phyloP scores from a whole-genome alignment of 306 rosid genomes.

The Cicer bijugum region DNA sequence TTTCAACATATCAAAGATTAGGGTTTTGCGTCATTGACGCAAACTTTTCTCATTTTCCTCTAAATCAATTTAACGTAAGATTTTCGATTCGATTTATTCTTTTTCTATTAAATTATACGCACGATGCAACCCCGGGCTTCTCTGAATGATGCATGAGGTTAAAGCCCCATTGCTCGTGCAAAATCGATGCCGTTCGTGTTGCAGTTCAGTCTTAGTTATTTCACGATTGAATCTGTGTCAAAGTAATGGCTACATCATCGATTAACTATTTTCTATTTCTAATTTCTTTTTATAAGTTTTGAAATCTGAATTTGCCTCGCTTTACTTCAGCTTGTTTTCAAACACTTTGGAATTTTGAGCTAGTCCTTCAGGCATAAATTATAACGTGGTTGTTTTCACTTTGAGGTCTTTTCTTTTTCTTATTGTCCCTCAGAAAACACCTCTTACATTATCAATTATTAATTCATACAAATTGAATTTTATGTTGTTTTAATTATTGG shows the following conservation, averaged over 20 bases:
- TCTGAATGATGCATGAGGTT: too few species aligned
- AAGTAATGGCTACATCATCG: conserved; percentile 43
- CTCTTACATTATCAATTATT: conserved; percentile 34
- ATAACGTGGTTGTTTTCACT: conserved; percentile 48
- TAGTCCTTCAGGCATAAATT: conserved; percentile 74
- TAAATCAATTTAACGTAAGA: too few species aligned
- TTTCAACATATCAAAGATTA: too few species aligned
- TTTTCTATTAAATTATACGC: too few species aligned
- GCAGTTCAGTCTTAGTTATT: conserved; percentile 43
- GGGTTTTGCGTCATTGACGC: too few species aligned
- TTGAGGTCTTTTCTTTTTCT: conserved; percentile 37
- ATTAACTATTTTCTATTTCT: background rate
- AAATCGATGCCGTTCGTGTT: conserved; percentile 44
- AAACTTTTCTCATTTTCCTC: too few species aligned
- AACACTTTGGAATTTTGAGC: conserved; percentile 48
- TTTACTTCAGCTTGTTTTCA: conserved; percentile 76
- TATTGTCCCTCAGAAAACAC: conserved; percentile 55
- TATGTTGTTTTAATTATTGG: background rate
- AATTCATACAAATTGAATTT: too few species aligned
- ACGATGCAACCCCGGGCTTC: too few species aligned
- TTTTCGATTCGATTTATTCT: too few species aligned
- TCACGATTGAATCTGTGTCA: conserved; percentile 56
- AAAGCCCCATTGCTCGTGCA: too few species aligned
- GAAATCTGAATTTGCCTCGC: conserved; percentile 55
- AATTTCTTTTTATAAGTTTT: background rate